These are phyloP conservation scores for Tolypocladium cylindrosporum DNA, from an alignment of 2,329 filamentous ascomycete species.

Conservation along the genomic window DNA sequence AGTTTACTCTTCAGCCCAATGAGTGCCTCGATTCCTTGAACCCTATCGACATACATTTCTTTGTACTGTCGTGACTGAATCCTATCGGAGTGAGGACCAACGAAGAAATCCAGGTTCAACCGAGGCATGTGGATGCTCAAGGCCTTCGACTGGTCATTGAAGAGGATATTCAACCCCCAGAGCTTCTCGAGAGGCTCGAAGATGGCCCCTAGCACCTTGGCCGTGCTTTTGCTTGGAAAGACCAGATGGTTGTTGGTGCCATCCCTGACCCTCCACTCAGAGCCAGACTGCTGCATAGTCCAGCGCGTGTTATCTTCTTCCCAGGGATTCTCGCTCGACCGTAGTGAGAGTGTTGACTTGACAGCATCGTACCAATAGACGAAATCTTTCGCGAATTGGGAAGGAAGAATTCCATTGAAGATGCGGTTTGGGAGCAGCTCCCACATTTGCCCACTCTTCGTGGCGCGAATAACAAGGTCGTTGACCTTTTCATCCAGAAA, in stretches of 20 bases:
- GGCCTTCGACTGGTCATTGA: neutral
- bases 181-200: neutral
- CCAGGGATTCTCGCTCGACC: slow-evolving; percentile 16
- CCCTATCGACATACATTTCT: slow-evolving; percentile 36
- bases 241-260: neutral
- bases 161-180: neutral
- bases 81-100: slow-evolving; percentile 12
- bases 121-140: slow-evolving; percentile 34
- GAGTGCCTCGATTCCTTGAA: slow-evolving; percentile 36
- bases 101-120: slow-evolving; percentile 35
- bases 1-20: slow-evolving; percentile 39
- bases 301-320: slow-evolving; percentile 2
- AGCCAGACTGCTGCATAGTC: neutral
- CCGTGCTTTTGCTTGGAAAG: neutral
- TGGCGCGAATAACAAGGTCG: slow-evolving; percentile 21
- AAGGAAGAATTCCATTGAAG: slow-evolving; percentile 21
- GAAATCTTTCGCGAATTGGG: slow-evolving; percentile 24
- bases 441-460: slow-evolving; percentile 3
- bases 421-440: slow-evolving; percentile 22
- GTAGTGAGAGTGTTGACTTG: slow-evolving; percentile 18
- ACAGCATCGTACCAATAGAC: slow-evolving; percentile 36
- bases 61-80: slow-evolving; percentile 38
- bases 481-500: slow-evolving; percentile 10
- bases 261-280: neutral
- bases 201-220: slow-evolving; percentile 8